Percentiles rank a stretch among this genome's conserved stretches.
Evolutionary conservation across 2,329 filamentous ascomycete genomes (phyloP).

Genomic region (Ampelomyces quisqualis): DNA sequence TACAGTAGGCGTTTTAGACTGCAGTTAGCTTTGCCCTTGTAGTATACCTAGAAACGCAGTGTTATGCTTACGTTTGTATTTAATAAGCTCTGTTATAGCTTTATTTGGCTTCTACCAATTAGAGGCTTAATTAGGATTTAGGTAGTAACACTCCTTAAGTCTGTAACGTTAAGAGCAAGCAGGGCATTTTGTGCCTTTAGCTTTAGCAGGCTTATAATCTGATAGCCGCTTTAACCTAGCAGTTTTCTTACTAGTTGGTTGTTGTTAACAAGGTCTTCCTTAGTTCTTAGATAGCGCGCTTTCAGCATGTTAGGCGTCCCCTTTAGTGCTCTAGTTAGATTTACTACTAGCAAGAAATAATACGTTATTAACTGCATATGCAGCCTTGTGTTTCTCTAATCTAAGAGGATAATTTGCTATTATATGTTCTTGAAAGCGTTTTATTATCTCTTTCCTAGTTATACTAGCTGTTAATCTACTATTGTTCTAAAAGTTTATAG

Average conservation of each 20-base stretch:
- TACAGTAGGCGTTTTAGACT: neutral
- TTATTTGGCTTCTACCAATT: neutral
- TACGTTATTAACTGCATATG: neutral
- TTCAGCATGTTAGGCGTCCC: neutral
- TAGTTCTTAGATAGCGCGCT: neutral
- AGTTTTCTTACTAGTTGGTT: neutral
- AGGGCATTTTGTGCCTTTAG: neutral
- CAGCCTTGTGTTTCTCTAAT: neutral
- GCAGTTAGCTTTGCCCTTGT: neutral
- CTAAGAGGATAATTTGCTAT: neutral
- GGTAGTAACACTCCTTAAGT: neutral
- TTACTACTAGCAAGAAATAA: neutral
- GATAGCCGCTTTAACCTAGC: neutral
- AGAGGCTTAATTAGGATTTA: neutral
- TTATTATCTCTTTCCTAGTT: neutral
- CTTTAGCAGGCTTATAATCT: neutral
- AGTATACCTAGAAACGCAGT: neutral
- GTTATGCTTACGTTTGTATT: neutral
- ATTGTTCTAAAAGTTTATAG: neutral
- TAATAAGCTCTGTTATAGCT: neutral
- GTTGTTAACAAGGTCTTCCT: neutral
- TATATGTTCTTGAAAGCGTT: conserved; percentile 1
- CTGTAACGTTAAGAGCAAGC: neutral
- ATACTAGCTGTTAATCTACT: neutral
- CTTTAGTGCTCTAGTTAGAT: neutral